Evolutionary conservation across 1,284 basidiomycete genomes (phyloP).

Genomic region (Malassezia caprae): DNA sequence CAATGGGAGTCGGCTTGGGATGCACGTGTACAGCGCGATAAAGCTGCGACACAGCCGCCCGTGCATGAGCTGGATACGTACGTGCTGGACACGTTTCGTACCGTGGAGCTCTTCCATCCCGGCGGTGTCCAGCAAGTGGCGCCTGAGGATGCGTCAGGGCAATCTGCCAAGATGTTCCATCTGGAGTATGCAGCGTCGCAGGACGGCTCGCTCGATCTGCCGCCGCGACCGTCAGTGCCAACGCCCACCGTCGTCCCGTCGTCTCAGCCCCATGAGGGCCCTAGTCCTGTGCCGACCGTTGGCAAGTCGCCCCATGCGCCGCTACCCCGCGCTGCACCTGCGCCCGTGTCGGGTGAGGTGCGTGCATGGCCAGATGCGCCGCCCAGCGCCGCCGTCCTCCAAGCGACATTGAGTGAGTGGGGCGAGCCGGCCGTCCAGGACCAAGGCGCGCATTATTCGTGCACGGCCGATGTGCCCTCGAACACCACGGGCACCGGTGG

Average conservation of each 20-base stretch:
- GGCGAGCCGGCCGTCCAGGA: slow-evolving; percentile 61
- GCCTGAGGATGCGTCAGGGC: neutral
- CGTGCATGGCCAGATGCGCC: neutral
- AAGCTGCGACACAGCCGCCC: neutral
- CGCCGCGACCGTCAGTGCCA: neutral
- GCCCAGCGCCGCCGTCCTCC: neutral
- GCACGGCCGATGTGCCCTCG: slow-evolving; percentile 60
- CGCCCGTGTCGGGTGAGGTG: neutral
- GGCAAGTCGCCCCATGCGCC: neutral
- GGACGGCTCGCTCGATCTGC: neutral
- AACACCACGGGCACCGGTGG: neutral
- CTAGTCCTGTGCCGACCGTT: neutral
- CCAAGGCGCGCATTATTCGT: slow-evolving; percentile 67
- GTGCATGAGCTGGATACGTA: slow-evolving; percentile 53
- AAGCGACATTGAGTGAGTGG: neutral
- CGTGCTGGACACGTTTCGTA: slow-evolving; percentile 79
- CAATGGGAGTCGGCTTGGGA: neutral
- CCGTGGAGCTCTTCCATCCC: slow-evolving; percentile 51
- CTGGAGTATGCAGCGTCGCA: slow-evolving; percentile 25
- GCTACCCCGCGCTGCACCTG: neutral
- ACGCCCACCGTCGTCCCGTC: neutral
- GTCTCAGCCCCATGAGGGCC: neutral
- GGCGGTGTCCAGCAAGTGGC: slow-evolving; percentile 23
- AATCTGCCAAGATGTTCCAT: slow-evolving; percentile 28
- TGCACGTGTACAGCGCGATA: slow-evolving; percentile 1